phyloP scores from a whole-genome alignment of 2,329 filamentous ascomycete species.

The Davidsoniella australis region DNA sequence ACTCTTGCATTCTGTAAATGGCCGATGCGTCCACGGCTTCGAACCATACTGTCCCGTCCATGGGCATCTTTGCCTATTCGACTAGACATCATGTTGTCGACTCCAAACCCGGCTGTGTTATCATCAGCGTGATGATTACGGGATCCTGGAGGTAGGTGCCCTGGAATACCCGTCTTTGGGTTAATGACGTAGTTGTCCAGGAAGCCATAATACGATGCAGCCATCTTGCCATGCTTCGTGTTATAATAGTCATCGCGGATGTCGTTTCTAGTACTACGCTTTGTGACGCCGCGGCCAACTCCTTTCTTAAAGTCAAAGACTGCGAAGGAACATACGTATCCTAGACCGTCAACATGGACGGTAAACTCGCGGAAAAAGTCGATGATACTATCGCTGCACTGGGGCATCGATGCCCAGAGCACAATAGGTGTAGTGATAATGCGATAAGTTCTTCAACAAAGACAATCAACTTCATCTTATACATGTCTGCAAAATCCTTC shows the following conservation, averaged over 20 bases:
- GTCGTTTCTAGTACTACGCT: conserved; percentile 27
- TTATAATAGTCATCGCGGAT: conserved; percentile 84
- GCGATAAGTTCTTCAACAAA: conserved; percentile 80
- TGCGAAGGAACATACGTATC: conserved; percentile 92
- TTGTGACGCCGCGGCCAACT: conserved; percentile 27
- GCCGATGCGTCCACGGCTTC: background rate
- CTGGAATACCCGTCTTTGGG: conserved; percentile 47
- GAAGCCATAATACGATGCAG: conserved; percentile 91
- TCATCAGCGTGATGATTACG: conserved; percentile 21
- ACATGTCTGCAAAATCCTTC: conserved; percentile 73
- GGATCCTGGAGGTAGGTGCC: conserved; percentile 37
- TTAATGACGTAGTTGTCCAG: conserved; percentile 78
- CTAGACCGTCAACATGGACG: conserved; percentile 86
- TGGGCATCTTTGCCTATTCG: background rate
- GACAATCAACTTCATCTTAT: conserved; percentile 81
- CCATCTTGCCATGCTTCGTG: conserved; percentile 94
- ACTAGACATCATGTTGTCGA: background rate
- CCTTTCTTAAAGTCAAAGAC: conserved; percentile 93
- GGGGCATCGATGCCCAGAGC: conserved; percentile 69
- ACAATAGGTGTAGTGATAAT: conserved; percentile 86
- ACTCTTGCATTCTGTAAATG: conserved; percentile 2
- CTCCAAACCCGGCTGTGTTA: background rate
- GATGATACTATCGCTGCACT: conserved; percentile 79
- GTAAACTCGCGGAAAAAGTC: conserved; percentile 98
- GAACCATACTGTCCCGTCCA: background rate